Evolutionary conservation across 192 early-diverging fungal genomes (phyloP).

Genomic region (Geranomyces michiganensis): DNA sequence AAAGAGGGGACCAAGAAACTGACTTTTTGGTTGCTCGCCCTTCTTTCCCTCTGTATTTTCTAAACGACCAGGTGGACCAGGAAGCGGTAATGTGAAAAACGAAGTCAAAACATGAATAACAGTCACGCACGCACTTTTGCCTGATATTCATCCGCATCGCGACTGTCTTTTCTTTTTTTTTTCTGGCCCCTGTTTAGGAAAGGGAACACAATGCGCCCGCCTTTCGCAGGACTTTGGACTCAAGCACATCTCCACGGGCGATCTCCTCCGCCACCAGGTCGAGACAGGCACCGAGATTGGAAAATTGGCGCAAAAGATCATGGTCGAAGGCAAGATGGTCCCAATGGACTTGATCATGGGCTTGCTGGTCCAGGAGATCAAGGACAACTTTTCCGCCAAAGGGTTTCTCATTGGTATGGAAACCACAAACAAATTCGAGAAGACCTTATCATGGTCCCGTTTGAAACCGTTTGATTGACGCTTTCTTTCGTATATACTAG

Average conservation of each 20-base stretch:
- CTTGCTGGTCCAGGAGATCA: conserved; percentile 38
- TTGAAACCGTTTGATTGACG: too few species aligned
- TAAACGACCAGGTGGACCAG: conserved; percentile 30
- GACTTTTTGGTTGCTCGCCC: not conserved
- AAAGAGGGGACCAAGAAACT: not conserved
- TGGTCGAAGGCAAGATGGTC: conserved; percentile 91
- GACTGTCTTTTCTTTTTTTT: not conserved
- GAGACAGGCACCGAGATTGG: conserved; percentile 49
- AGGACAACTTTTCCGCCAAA: conserved; percentile 34
- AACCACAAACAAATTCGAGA: too few species aligned
- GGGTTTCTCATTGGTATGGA: conserved; percentile 50
- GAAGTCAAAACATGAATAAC: too few species aligned
- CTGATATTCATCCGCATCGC: not conserved
- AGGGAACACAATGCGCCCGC: conserved; percentile 89
- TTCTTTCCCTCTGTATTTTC: too few species aligned
- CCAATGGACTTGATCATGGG: conserved; percentile 58
- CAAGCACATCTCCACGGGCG: conserved; percentile 92
- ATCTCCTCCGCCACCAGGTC: conserved; percentile 87
- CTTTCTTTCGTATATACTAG: too few species aligned
- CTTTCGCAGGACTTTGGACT: conserved; percentile 87
- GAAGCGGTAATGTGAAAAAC: conserved; percentile 24
- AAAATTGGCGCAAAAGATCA: conserved; percentile 76
- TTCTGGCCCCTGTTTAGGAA: conserved; percentile 53
- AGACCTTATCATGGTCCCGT: too few species aligned
- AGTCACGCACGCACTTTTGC: not conserved